Conservation (phyloP, 2,329 filamentous ascomycete species). For the Reticulascus tulasneorum region DNA sequence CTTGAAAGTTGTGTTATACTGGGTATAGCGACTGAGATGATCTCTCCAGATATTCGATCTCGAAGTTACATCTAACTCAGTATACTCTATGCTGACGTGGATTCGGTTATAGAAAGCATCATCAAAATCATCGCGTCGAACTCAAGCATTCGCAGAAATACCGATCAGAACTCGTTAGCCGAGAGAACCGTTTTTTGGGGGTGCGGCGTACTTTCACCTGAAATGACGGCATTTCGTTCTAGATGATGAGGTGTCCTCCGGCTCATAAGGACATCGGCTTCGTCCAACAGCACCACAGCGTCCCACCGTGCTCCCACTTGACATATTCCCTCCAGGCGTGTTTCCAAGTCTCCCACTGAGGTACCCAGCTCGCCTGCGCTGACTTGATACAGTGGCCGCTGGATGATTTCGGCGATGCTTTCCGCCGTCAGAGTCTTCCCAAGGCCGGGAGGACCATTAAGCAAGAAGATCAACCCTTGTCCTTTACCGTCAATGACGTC, state of each 20-base stretch:
- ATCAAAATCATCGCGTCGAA: background rate
- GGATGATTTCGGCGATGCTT: background rate
- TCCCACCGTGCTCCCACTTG: background rate
- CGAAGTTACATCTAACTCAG: accelerated
- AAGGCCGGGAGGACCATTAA: background rate
- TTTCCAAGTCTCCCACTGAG: background rate
- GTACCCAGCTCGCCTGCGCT: accelerated
- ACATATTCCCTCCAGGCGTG: accelerated
- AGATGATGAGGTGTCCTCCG: too few species aligned
- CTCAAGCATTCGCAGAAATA: accelerated
- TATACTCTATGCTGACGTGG: background rate
- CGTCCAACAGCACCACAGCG: background rate
- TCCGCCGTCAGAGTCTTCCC: slow-evolving; percentile 2
- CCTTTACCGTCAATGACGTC: background rate
- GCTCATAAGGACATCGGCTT: background rate
- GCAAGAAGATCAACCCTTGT: background rate
- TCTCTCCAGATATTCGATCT: background rate
- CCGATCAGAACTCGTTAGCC: too few species aligned
- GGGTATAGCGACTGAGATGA: background rate
- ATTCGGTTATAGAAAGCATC: background rate
- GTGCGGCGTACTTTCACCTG: too few species aligned
- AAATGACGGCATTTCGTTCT: too few species aligned
- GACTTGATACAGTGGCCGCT: background rate
- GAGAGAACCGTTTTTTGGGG: too few species aligned
- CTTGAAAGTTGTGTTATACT: too few species aligned